Evolutionary conservation across 768 basidiomycete species (phyloP).

Genomic region (Leucocoprinus birnbaumii): DNA sequence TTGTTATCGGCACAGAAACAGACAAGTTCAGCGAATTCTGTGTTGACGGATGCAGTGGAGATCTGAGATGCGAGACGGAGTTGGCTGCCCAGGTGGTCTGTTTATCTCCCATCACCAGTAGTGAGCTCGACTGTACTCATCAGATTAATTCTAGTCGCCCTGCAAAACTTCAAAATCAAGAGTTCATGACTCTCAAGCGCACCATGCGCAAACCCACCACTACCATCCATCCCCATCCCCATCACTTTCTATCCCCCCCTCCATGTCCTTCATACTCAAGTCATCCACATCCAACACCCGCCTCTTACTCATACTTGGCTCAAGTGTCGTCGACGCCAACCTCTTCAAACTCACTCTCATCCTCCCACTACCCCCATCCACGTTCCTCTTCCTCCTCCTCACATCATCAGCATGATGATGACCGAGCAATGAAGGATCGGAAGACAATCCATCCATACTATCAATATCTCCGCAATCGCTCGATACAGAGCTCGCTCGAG

Average conservation of each 20-base stretch:
- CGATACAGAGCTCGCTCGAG: slow-evolving; percentile 29
- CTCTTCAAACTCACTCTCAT: slow-evolving; percentile 70
- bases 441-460: too few relatives aligned
- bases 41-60: slow-evolving; percentile 54
- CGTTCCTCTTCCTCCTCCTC: slow-evolving; percentile 15
- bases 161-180: too few relatives aligned
- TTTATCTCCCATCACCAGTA: too few relatives aligned
- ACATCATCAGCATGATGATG: slow-evolving; percentile 2
- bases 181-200: not conserved
- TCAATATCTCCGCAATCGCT: slow-evolving; percentile 21
- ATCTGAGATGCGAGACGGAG: slow-evolving; percentile 85
- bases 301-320: slow-evolving; percentile 51
- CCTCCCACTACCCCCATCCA: slow-evolving; percentile 22
- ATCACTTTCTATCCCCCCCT: slow-evolving; percentile 8
- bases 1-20: not conserved
- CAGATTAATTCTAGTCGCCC: too few relatives aligned
- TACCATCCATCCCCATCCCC: not conserved
- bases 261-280: slow-evolving; percentile 20
- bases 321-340: slow-evolving; percentile 71
- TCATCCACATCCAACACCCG: slow-evolving; percentile 31
- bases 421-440: not conserved
- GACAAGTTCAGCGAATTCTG: too few relatives aligned
- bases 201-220: too few relatives aligned
- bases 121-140: too few relatives aligned
- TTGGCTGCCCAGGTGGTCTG: slow-evolving; percentile 82